These are phyloP conservation scores for Colletotrichum higginsianum DNA, from an alignment of 2,329 filamentous ascomycete genomes.

Conservation along the genomic window DNA sequence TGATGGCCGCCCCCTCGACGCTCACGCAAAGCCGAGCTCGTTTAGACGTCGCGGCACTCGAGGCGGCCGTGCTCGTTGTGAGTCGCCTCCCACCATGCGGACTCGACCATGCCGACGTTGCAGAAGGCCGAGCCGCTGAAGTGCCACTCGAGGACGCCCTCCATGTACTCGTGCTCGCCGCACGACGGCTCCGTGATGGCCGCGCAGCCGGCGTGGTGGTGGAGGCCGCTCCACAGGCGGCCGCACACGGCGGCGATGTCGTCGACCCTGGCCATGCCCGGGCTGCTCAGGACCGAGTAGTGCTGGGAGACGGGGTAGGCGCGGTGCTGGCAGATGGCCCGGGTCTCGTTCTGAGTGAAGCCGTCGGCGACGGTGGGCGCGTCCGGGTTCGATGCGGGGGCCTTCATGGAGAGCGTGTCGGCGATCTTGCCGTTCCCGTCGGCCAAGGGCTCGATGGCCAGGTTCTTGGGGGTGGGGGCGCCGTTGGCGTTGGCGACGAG, in stretches of 20 bases:
- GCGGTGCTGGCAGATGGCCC: background rate
- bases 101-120: background rate
- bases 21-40: background rate
- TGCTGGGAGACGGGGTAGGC: accelerated
- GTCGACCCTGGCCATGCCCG: too few relatives aligned
- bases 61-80: background rate
- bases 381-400: background rate
- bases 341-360: background rate
- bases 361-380: background rate
- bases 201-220: background rate
- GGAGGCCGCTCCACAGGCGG: background rate
- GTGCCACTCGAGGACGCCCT: background rate
- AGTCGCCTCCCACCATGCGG: slow-evolving; percentile 9
- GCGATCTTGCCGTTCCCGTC: background rate
- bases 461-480: background rate
- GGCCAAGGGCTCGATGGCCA: background rate
- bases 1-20: background rate
- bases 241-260: background rate
- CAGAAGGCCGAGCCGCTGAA: background rate
- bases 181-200: background rate
- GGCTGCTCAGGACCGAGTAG: background rate
- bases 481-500: background rate
- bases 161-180: background rate
- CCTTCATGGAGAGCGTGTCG: background rate
- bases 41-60: background rate